These are phyloP conservation scores for Hortiboletus rubellus DNA, from an alignment of 1,284 basidiomycete species.

Conservation along the genomic window DNA sequence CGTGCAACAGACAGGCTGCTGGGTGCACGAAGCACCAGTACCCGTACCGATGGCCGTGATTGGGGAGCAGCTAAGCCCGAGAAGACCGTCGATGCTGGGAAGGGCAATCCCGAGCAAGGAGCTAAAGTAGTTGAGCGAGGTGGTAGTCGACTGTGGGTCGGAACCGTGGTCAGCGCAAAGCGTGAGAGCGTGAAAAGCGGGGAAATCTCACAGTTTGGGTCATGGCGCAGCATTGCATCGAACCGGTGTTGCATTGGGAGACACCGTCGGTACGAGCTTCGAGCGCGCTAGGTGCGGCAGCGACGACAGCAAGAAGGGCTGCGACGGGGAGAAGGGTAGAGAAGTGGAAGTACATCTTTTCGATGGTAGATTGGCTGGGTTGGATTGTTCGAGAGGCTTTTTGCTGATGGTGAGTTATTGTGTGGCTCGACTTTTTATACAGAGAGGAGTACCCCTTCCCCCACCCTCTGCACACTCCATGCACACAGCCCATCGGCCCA, in stretches of 20 bases:
- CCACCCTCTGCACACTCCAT: neutral
- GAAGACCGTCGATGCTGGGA: neutral
- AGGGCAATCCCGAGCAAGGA: neutral
- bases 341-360: neutral
- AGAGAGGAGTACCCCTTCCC: neutral
- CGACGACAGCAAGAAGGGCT: neutral
- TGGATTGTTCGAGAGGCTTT: neutral
- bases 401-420: neutral
- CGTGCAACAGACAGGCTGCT: conserved; percentile 18
- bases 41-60: neutral
- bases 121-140: neutral
- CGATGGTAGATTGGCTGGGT: neutral
- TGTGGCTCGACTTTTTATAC: no score
- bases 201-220: neutral
- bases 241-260: conserved; percentile 7
- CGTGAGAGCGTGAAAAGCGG: fast-evolving
- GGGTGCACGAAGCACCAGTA: neutral
- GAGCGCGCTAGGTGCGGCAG: neutral
- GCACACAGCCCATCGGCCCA: neutral
- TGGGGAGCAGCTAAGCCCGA: conserved; percentile 8
- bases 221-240: conserved; percentile 8
- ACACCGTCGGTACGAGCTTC: neutral
- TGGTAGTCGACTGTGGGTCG: neutral
- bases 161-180: neutral
- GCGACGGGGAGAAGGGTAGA: no score